Evolutionary conservation across 2,329 filamentous ascomycete species (phyloP), one percentile per base, ranked within the genome.

Genomic region (Raffaelea deltoideospora): DNA sequence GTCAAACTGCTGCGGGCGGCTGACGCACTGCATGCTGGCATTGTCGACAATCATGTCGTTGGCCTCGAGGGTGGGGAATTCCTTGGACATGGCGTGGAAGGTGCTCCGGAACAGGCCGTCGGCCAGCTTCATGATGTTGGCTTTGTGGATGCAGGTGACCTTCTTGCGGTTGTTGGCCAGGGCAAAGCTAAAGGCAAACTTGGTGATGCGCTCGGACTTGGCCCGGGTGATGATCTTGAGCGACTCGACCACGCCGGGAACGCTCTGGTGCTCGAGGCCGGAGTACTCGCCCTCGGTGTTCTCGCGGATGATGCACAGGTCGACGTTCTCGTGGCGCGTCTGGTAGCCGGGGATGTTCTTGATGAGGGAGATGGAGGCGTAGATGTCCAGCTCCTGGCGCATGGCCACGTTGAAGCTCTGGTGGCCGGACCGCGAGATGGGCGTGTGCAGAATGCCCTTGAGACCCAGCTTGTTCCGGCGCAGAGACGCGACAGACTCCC

Each of bases 1-100:
- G 60, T 98, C 90, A 58, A 98, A 98, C 65, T 98, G 90, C 67
- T 96, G 90, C 44, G 90, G 90, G 48, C 76, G 74, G 49, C 84
- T 87, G 50, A 98, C 90, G 58, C 86, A 92, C 71, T 98, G 90
- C 90, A 98, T 98, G 55, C 84, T 93, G 54, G 90, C 90, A 64
- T 98, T 98, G 69, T 98, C 90, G 63, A 98, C 90, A 61, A 98
- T 98, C 88, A 98, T 95, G 67, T 98, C 90, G 70, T 92, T 92
- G 57, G 79, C 80, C 70, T 95, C 83, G 51, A 98, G 72, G 45
- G 84, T 92, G 42, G 90, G 88, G 69, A 90, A 98, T 61, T 94
- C 85, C 69, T 92, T 82, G 48, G 86, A 83, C 49, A 90, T 78
- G 54, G 78, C 72, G 69, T 93, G 85, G 73, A 96, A 92, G 50